Base-by-base conservation (phyloP, 2,329 filamentous ascomycete species). In the Thelonectria rubi region DNA sequence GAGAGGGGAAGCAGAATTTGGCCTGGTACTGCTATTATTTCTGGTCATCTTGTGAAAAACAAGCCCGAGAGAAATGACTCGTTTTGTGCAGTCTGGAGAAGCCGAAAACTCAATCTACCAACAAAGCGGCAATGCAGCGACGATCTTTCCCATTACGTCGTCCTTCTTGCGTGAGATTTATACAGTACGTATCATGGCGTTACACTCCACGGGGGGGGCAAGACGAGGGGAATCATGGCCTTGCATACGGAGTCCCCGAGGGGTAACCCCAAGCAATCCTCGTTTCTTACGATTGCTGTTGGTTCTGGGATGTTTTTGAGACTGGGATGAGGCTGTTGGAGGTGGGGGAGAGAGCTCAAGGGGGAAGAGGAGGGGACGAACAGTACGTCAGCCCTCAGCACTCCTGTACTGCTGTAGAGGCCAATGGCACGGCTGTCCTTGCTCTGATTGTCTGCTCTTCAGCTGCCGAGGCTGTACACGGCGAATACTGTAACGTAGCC, bases 251-350 rank as follows among this genome's bases (percentile, higher is more conserved):
- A 47, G 52, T 55, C 53, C 34, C 45, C 45, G 45, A 56, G 43
- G 18, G 43, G 32, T 45, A 55, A 40, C 34, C 34, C 15, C 34
- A 30, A 30, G 26, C 17, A n/a, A 26, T 21, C 20, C 24, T 20
- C 21, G 40, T 37, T 15, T 17, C n/a, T 43, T 40, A 21, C 18
- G 26, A n/a, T 40, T 52, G 49, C 32, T 40, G 40, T 40, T 40
- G 40, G 40, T 43, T 47, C 42, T 32, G 46, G 26, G 26, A 30
- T 30, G 26, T 30, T 30, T 30, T 30, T 30, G 26, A 30, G 26
- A 30, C 26, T 5, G 54, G 46, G 54, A 57, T 50, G 54, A 57
- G 54, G 54, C 34, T 50, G 50, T 57, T 43, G n/a, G 5, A 10
- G 7, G 30, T 24, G 21, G 21, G 21, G 21, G 21, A 7, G 21